Percentiles rank a stretch among this genome's conserved stretches.
Conservation (phyloP, 2,329 filamentous ascomycete genomes). For the Fusarium praegraminearum region DNA sequence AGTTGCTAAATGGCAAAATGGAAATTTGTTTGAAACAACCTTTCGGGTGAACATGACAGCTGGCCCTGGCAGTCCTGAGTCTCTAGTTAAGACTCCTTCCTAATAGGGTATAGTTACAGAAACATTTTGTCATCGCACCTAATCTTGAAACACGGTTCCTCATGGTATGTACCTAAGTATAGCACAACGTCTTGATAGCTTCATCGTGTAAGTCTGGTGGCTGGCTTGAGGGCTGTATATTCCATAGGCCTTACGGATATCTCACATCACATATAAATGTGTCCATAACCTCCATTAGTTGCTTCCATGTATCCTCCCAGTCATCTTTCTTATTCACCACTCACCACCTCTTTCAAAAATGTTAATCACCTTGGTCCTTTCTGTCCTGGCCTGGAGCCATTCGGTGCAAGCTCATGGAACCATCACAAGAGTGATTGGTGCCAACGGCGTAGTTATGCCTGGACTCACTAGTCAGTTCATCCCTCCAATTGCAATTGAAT, state of each 20-base stretch:
- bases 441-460: slow-evolving; percentile 11
- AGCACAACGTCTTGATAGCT: background rate
- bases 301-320: background rate
- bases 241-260: background rate
- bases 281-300: background rate
- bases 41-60: background rate
- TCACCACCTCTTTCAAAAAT: background rate
- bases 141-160: slow-evolving; percentile 2
- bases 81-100: background rate
- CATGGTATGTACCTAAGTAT: background rate
- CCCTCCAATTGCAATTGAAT: background rate
- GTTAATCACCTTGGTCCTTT: background rate
- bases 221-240: background rate
- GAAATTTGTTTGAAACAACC: slow-evolving; percentile 2
- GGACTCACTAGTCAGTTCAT: slow-evolving; percentile 5
- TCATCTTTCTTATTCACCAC: background rate
- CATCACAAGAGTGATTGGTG: slow-evolving; percentile 11
- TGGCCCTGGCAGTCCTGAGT: background rate
- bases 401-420: slow-evolving; percentile 3
- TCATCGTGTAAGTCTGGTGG: background rate
- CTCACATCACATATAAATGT: background rate
- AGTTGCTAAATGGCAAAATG: rapidly evolving
- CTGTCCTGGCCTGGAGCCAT: slow-evolving; percentile 9
- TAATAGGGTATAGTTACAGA: background rate
- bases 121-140: background rate